phyloP scores from a whole-genome alignment of 164 flowering plant genomes.

The Sextonia rubra region DNA sequence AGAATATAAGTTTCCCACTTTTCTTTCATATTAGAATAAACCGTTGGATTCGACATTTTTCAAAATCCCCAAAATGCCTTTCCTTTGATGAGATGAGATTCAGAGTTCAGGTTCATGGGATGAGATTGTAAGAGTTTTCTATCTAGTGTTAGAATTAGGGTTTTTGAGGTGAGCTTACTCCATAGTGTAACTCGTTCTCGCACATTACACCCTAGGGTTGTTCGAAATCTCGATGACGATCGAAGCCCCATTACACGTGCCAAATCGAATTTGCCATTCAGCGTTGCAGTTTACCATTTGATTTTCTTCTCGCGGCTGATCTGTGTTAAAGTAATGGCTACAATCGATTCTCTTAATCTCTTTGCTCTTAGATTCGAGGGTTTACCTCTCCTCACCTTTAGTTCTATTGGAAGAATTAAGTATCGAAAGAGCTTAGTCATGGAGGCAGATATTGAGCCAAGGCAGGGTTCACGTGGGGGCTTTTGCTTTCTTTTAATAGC shows the following conservation, averaged over 20 bases:
- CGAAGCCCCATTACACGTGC: conserved; percentile 75
- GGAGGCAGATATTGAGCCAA: conserved; percentile 44
- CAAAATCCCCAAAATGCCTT: too few species aligned
- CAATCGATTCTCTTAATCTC: not conserved
- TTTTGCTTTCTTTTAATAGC: conserved; percentile 16
- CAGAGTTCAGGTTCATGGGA: too few species aligned
- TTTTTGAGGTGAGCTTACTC: too few species aligned
- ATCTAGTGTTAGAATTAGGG: too few species aligned
- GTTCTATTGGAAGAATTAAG: conserved; percentile 30
- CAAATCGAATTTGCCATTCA: conserved; percentile 36
- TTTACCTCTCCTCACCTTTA: conserved; percentile 62
- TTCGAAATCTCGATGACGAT: conserved; percentile 43
- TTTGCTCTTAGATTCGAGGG: not conserved
- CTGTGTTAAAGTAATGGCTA: conserved; percentile 78
- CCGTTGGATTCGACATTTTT: too few species aligned
- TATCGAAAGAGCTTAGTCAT: conserved; percentile 50
- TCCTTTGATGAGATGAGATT: too few species aligned
- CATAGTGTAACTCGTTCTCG: conserved; percentile 14
- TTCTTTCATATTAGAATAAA: too few species aligned
- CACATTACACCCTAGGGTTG: conserved; percentile 91
- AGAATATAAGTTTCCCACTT: too few species aligned
- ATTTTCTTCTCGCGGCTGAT: conserved; percentile 35
- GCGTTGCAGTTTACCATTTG: conserved; percentile 69
- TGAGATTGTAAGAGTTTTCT: too few species aligned
- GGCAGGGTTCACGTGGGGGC: conserved; percentile 68